Evolutionary conservation across 2,329 filamentous ascomycete species (phyloP).

Genomic region (Trichoderma endophyticum): DNA sequence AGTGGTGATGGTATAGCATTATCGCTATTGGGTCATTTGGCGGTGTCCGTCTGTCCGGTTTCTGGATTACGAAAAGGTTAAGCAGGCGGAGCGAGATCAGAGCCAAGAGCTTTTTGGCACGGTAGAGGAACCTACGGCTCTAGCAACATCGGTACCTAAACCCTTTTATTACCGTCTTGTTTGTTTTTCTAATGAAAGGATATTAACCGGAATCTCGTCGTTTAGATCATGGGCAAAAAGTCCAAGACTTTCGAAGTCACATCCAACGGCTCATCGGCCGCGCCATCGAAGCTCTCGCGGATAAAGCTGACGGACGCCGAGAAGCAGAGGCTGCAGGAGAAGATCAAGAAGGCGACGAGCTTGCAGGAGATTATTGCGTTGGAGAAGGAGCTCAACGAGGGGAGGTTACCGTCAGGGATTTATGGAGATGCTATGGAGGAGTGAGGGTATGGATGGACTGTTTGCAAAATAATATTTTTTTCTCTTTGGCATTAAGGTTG

Average conservation of each 20-base stretch:
- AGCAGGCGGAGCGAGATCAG: conserved; percentile 73
- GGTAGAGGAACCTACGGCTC: conserved; percentile 68
- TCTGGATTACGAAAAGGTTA: conserved; percentile 89
- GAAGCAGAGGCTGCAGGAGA: conserved; percentile 76
- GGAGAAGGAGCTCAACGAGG: conserved; percentile 90
- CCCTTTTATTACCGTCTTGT: too few relatives aligned
- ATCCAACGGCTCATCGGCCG: conserved; percentile 41
- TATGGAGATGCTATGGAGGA: conserved; percentile 60
- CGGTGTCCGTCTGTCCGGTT: conserved; percentile 81
- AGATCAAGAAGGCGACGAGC: conserved; percentile 85
- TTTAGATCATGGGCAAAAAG: conserved; percentile 76
- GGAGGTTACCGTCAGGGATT: conserved; percentile 69
- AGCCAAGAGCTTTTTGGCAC: conserved; percentile 83
- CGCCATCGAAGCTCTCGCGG: conserved; percentile 63
- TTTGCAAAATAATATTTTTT: background rate
- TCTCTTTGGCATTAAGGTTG: background rate
- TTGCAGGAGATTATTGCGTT: conserved; percentile 84
- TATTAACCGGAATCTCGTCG: background rate
- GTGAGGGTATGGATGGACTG: conserved; percentile 30
- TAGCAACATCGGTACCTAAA: conserved; percentile 64
- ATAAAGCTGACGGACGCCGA: conserved; percentile 87
- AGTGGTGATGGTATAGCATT: conserved; percentile 61
- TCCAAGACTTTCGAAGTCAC: conserved; percentile 66
- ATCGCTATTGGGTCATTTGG: conserved; percentile 90
- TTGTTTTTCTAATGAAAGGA: background rate